These are phyloP conservation scores for Rhododendron vialii DNA, from an alignment of 148 eudicot species.

Conservation along the genomic window DNA sequence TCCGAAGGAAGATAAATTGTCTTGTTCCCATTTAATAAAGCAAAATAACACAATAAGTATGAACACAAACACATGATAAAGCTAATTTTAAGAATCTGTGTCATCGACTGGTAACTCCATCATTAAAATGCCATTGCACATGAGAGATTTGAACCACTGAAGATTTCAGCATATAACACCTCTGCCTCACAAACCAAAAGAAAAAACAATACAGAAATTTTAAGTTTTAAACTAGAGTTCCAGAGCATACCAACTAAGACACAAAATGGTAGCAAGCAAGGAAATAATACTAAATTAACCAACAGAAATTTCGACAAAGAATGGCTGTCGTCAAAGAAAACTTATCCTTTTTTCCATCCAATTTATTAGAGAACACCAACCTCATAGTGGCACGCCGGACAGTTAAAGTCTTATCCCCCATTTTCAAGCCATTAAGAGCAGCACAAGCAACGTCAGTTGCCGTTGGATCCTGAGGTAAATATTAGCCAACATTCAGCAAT, in stretches of 20 bases:
- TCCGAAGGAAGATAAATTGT: neutral
- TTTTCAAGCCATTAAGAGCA: slow-evolving; percentile 87
- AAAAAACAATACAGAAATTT: neutral
- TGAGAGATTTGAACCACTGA: neutral
- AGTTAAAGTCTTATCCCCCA: slow-evolving; percentile 96
- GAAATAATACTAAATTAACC: neutral
- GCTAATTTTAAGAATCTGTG: neutral
- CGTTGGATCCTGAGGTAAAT: slow-evolving; percentile 53
- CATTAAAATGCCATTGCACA: neutral
- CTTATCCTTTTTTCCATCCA: neutral
- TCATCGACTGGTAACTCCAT: neutral
- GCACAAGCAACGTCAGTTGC: slow-evolving; percentile 97
- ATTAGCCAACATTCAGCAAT: neutral
- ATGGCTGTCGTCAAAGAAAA: neutral
- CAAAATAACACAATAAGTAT: neutral
- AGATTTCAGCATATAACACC: neutral
- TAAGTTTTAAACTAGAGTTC: neutral
- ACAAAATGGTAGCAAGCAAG: neutral
- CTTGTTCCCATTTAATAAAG: neutral
- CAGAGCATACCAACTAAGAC: neutral
- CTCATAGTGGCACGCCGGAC: slow-evolving; percentile 83
- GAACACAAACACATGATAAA: neutral
- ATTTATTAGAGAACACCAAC: slow-evolving; percentile 26
- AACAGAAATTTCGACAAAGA: neutral
- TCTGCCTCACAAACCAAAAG: neutral